Conservation (phyloP, 2,329 filamentous ascomycete species). For the Zopfia rhizophila region DNA sequence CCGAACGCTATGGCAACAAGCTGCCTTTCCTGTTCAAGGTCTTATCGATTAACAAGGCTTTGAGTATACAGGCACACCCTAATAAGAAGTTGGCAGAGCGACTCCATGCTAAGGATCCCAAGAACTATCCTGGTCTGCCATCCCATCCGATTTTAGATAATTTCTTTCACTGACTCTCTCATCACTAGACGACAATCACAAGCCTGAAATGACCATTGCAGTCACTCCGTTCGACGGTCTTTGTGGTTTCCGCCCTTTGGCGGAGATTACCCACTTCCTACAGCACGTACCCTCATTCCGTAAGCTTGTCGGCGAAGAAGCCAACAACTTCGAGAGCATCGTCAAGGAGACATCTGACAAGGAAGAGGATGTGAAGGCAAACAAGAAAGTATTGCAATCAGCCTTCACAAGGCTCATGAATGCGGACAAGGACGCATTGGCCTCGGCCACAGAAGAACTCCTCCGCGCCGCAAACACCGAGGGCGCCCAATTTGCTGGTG, state of each 20-base stretch:
- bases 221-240: slow-evolving; percentile 96
- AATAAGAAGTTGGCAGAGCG: slow-evolving; percentile 94
- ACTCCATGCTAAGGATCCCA: slow-evolving; percentile 84
- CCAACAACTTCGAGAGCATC: slow-evolving; percentile 57
- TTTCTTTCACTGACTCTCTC: slow-evolving; percentile 18
- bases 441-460: slow-evolving; percentile 73
- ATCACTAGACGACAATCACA: slow-evolving; percentile 91
- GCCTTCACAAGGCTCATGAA: slow-evolving; percentile 86
- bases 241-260: slow-evolving; percentile 90
- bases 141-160: not conserved
- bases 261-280: slow-evolving; percentile 88
- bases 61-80: slow-evolving; percentile 96
- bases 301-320: slow-evolving; percentile 59
- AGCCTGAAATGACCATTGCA: slow-evolving; percentile 99
- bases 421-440: slow-evolving; percentile 73
- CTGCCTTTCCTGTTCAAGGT: slow-evolving; percentile 99
- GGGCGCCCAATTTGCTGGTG: slow-evolving; percentile 77
- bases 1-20: slow-evolving; percentile 79
- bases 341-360: slow-evolving; percentile 60
- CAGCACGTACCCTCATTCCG: slow-evolving; percentile 66
- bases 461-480: slow-evolving; percentile 75
- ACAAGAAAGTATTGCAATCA: slow-evolving; percentile 81
- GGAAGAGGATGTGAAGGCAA: slow-evolving; percentile 60
- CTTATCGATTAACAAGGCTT: slow-evolving; percentile 91
- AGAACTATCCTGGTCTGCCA: slow-evolving; percentile 79